Evolutionary conservation across 192 early-diverging fungal genomes (phyloP).

Genomic region (Gryganskiella cystojenkinii): DNA sequence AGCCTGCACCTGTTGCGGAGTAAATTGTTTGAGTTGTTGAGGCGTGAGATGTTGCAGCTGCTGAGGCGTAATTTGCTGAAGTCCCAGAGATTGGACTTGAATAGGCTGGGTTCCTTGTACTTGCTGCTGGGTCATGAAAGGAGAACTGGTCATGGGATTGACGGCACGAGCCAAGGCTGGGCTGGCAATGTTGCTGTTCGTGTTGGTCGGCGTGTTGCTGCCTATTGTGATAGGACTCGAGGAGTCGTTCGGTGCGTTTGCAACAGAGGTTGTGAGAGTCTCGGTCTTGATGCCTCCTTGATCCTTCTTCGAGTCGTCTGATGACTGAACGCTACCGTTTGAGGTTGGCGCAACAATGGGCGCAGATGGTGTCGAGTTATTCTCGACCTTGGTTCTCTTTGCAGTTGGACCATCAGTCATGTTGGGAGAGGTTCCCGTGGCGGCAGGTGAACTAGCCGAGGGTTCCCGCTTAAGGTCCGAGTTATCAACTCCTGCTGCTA

Average conservation of each 20-base stretch:
- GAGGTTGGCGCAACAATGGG: background rate
- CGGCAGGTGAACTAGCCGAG: constrained; percentile 38
- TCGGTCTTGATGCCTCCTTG: constrained; percentile 5
- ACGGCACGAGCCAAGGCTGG: background rate
- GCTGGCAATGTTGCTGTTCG: background rate
- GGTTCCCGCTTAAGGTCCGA: constrained; percentile 46
- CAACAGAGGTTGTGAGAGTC: background rate
- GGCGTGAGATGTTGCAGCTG: background rate
- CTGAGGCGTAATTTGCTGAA: constrained; percentile 1
- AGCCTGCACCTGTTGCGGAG: background rate
- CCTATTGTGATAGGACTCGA: no score
- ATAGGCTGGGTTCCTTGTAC: no score
- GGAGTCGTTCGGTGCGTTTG: no score
- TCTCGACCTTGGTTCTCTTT: constrained; percentile 39
- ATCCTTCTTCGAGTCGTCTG: constrained; percentile 12
- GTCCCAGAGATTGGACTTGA: background rate
- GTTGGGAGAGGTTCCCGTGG: constrained; percentile 35
- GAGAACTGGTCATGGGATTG: background rate
- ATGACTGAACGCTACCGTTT: background rate
- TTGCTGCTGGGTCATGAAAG: background rate
- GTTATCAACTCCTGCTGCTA: constrained; percentile 1
- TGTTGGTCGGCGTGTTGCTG: background rate
- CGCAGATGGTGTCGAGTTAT: background rate
- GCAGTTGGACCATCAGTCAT: constrained; percentile 20
- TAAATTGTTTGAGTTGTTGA: constrained; percentile 1